Evolutionary conservation across 352 stramenopile species (phyloP).

Genomic region (Pythium sp.): DNA sequence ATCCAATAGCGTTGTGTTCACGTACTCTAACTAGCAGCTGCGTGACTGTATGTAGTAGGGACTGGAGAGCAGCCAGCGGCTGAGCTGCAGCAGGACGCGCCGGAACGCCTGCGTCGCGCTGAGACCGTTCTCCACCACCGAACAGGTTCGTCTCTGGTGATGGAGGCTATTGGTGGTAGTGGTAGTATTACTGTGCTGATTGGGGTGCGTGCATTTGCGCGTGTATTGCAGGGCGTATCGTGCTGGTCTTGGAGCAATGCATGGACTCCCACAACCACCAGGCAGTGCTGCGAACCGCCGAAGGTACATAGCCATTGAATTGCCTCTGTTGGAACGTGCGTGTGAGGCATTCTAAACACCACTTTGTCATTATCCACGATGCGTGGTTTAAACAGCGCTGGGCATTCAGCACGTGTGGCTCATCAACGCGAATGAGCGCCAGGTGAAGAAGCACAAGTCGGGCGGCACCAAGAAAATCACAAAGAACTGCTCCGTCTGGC

Average conservation of each 20-base stretch:
- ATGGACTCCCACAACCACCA: slow-evolving; percentile 88
- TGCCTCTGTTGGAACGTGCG: not conserved
- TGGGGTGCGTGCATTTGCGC: not conserved
- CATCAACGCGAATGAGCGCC: slow-evolving; percentile 56
- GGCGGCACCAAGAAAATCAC: slow-evolving; percentile 70
- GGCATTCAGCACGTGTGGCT: slow-evolving; percentile 93
- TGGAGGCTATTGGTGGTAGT: not conserved
- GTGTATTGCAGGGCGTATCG: slow-evolving; percentile 37
- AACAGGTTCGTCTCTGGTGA: slow-evolving; percentile 25
- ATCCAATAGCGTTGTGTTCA: not conserved
- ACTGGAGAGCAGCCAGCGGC: not conserved
- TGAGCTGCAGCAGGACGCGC: slow-evolving; percentile 21
- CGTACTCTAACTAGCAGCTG: not conserved
- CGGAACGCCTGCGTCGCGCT: slow-evolving; percentile 60
- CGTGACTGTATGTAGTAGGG: not conserved
- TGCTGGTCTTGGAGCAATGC: slow-evolving; percentile 78
- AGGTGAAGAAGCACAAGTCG: slow-evolving; percentile 65
- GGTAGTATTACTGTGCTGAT: not conserved
- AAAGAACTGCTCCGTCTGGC: slow-evolving; percentile 80
- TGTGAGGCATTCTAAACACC: slow-evolving; percentile 10
- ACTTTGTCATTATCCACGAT: slow-evolving; percentile 16
- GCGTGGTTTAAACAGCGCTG: slow-evolving; percentile 40
- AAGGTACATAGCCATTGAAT: slow-evolving; percentile 38
- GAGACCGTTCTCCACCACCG: slow-evolving; percentile 66
- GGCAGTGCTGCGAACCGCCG: slow-evolving; percentile 89